Conservation (phyloP, 495 filamentous ascomycete species). For the Aspergillus nidulans region DNA sequence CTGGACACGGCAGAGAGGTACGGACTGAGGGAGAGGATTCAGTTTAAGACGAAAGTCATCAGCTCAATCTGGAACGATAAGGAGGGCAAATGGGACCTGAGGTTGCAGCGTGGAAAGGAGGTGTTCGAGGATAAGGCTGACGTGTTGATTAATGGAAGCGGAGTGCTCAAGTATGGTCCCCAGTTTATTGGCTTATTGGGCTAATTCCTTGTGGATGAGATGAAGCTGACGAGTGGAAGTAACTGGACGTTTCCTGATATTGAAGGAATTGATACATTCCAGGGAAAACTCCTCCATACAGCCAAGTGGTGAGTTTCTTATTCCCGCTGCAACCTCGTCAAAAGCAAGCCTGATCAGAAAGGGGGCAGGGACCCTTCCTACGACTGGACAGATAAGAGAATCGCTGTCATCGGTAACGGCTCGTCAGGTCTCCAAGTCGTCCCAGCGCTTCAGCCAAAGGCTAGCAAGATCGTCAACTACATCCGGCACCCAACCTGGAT, state of each 20-base stretch:
- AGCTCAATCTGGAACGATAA: constrained; percentile 46
- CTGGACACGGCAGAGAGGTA: constrained; percentile 48
- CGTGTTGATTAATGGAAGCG: constrained; percentile 35
- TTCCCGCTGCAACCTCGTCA: not conserved
- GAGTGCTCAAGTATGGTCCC: constrained; percentile 21
- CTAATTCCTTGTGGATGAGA: too few relatives aligned
- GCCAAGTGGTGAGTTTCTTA: constrained; percentile 34
- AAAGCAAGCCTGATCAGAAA: not conserved
- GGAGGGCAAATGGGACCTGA: constrained; percentile 27
- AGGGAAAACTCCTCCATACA: constrained; percentile 47
- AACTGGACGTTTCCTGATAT: constrained; percentile 42
- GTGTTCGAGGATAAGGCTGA: constrained; percentile 40
- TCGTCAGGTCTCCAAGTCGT: constrained; percentile 51
- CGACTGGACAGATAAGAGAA: constrained; percentile 42
- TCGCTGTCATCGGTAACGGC: constrained; percentile 50
- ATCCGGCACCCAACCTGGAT: constrained; percentile 29
- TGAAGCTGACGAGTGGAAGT: not conserved
- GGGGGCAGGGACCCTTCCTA: constrained; percentile 24
- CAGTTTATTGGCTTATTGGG: not conserved
- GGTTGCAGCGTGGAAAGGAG: constrained; percentile 18
- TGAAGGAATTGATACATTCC: constrained; percentile 41
- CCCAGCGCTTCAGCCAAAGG: constrained; percentile 39
- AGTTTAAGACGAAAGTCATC: constrained; percentile 40
- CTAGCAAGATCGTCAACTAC: constrained; percentile 25
- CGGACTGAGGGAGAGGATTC: constrained; percentile 45